Base-by-base conservation (phyloP, 2,329 filamentous ascomycete species). In the Ophiocordyceps australis region DNA sequence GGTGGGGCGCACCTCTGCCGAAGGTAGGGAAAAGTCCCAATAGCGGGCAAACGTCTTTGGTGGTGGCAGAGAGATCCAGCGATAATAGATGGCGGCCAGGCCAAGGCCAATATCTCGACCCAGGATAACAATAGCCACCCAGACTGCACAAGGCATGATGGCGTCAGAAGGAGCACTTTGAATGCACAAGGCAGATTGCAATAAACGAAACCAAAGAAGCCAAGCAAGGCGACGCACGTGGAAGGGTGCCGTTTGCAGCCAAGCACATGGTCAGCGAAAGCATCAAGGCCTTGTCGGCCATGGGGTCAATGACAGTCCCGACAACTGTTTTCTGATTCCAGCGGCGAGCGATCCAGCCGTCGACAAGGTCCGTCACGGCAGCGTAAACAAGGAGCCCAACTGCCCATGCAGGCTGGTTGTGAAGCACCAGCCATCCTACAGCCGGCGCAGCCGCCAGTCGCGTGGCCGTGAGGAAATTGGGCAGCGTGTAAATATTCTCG, bases 201-300 rank as follows among this genome's bases (percentile, higher is more conserved):
- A n/a, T n/a, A n/a, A n/a, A n/a, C n/a, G n/a, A n/a, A n/a, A n/a
- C n/a, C n/a, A n/a, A n/a, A n/a, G n/a, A n/a, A n/a, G n/a, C n/a
- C n/a, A n/a, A n/a, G n/a, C n/a, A n/a, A n/a, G n/a, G 10, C 9
- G 23, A 55, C 69, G 37, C 57, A 83, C 78, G 56, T 30, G 86
- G 83, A 26, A 98, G 59, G 10, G 72, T 66, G 4, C 82, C 83
- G 39, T 93, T 83, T 33, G 77, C 61, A 4, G 85, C 83, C 23
- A 95, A 55, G 35, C 79, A 83, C 9, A 86, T 74, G 1, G 86
- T 91, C 39, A 92, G 53, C 30, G 93, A 72, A 1, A 86, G 94
- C 89, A 98, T 95, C 35, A 98, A 65, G 7, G 72, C 67, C 56
- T 98, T 98, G 52, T 98, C 89, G 4, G 89, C 89, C 78, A 94